Evolutionary conservation across 345 rosid genomes (phyloP).

Genomic region (Citrus medica): DNA sequence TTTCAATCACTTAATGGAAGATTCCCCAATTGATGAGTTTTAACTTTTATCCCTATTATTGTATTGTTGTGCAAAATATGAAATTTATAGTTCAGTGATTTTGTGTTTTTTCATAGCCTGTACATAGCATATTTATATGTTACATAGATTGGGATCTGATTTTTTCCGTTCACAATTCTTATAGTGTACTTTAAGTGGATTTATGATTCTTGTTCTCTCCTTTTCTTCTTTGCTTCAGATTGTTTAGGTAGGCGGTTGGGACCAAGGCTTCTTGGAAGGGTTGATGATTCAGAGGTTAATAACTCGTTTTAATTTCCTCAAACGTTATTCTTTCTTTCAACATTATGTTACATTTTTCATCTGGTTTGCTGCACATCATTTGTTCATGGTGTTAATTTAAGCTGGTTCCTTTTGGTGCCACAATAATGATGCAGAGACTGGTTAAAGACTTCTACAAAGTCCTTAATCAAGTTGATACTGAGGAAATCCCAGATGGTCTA

Average conservation of each 20-base stretch:
- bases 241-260: constrained; percentile 99
- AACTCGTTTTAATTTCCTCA: constrained; percentile 8
- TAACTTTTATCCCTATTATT: not conserved
- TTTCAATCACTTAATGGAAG: not conserved
- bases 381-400: constrained; percentile 22
- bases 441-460: constrained; percentile 83
- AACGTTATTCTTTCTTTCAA: not conserved
- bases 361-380: not conserved
- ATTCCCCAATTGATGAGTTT: not conserved
- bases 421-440: constrained; percentile 61
- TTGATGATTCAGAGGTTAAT: constrained; percentile 91
- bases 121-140: not conserved
- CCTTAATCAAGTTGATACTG: constrained; percentile 74
- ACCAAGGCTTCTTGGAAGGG: constrained; percentile 89
- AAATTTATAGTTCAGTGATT: not conserved
- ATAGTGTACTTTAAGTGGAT: constrained; percentile 11
- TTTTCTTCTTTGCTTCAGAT: constrained; percentile 48
- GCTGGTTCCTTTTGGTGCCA: constrained; percentile 18
- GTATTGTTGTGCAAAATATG: not conserved
- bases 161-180: not conserved
- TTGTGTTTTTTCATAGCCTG: not conserved
- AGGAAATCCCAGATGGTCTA: constrained; percentile 79
- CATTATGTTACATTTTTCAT: not conserved
- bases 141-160: not conserved
- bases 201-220: constrained; percentile 13